These are phyloP conservation scores for Eucalyptus regnans DNA, from an alignment of 345 rosid species.

Conservation along the genomic window DNA sequence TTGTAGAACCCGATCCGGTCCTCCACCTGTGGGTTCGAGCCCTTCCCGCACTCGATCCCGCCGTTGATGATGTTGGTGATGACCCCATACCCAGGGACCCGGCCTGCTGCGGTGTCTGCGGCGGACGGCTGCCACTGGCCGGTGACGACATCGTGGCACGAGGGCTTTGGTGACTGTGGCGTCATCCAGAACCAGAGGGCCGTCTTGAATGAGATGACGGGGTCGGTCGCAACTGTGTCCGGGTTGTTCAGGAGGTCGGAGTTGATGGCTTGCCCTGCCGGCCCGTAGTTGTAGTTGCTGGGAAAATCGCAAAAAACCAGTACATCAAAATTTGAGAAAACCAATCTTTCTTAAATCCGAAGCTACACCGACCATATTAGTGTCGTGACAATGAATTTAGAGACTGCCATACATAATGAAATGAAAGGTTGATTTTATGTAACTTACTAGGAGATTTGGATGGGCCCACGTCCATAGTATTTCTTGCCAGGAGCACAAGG, in stretches of 20 bases:
- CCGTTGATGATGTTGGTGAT: slow-evolving; percentile 3
- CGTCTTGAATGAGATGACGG: slow-evolving; percentile 1
- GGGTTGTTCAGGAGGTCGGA: not conserved
- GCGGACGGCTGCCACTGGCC: not conserved
- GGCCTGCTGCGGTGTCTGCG: not conserved
- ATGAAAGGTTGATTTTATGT: not conserved
- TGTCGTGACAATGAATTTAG: not conserved
- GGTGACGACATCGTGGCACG: slow-evolving; percentile 1
- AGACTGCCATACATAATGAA: not conserved
- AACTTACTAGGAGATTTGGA: slow-evolving; percentile 3
- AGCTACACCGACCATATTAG: not conserved
- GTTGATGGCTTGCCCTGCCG: not conserved
- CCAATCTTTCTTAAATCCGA: not conserved
- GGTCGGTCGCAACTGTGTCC: not conserved
- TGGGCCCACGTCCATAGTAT: slow-evolving; percentile 7
- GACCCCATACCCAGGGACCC: slow-evolving; percentile 1
- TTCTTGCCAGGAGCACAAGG: slow-evolving; percentile 3
- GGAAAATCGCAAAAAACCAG: not conserved
- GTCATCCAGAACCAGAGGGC: slow-evolving; percentile 17
- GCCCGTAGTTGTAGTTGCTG: slow-evolving; percentile 12
- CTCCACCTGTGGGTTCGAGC: not conserved
- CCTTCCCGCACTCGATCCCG: slow-evolving; percentile 3
- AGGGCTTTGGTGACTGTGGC: slow-evolving; percentile 2
- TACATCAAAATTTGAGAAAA: not conserved
- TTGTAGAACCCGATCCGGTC: slow-evolving; percentile 6